Base-by-base conservation (phyloP, 352 stramenopile species). In the Phytophthora litchii region DNA sequence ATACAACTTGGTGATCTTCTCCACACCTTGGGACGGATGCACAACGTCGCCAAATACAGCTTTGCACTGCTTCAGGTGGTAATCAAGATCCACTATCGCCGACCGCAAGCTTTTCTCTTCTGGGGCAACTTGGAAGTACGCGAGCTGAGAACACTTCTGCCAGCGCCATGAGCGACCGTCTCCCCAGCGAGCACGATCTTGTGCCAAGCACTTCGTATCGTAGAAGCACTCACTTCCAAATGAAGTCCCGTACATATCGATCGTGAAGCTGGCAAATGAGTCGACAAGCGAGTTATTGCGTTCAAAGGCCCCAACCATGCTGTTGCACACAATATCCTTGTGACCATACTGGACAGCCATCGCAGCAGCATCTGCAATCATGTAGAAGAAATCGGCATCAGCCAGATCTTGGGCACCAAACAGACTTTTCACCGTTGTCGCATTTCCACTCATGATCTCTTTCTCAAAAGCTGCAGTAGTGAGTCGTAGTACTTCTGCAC, bases 261-360 rank as follows among this genome's bases (percentile, higher is more conserved):
- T 80, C 11, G 82, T 92, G 36, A 95, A 96, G 51, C 76, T 74
- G n/a, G 83, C 87, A 60, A 96, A 95, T 21, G 70, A 58, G 20
- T 91, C 67, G 5, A 86, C 57, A 1, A 93, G 64, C 29, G 74
- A 79, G 14, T 60, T 49, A 34, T 89, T 87, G 17, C 67, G 59
- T 23, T 85, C 73, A 17, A 78, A 73, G 1, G 84, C 78, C 0
- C 54, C 36, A 1, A 76, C 53, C 78, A 92, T 89, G 54, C 67
- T 72, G 21, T 64, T 32, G 37, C 88, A 96, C 45, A 96, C 69
- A 12, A 86, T 42, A 19, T 92, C 70, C 62, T 96, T 96, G 64
- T 86, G 76, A 4, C 88, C 83, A 63, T 96, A 96, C 67, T 96
- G 88, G 29, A 94, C 85, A 4, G 81, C 83, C 88, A 96, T 96